These are phyloP conservation scores for Xylaria digitata DNA, from an alignment of 2,329 filamentous ascomycete genomes.

Conservation along the genomic window DNA sequence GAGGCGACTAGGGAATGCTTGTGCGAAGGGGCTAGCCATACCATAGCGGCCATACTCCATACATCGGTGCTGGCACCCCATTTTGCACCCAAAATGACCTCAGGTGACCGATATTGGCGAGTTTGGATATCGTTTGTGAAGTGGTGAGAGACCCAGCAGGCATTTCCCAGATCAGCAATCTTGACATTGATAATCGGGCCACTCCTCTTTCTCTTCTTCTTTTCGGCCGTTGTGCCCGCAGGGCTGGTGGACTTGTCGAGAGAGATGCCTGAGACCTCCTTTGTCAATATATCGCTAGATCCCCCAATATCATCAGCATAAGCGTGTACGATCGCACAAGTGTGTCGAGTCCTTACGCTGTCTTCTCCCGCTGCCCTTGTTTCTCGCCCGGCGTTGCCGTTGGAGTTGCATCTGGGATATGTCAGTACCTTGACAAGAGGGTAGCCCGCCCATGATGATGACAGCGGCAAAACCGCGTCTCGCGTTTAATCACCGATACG, in stretches of 20 bases:
- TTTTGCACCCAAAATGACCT: constrained; percentile 95
- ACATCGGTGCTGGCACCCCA: constrained; percentile 99
- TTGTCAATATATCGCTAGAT: constrained; percentile 83
- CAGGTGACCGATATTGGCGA: constrained; percentile 93
- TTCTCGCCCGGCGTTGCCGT: constrained; percentile 69
- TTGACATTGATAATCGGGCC: constrained; percentile 89
- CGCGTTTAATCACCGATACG: background rate
- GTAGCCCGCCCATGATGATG: background rate
- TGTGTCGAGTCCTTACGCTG: constrained; percentile 74
- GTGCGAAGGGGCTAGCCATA: constrained; percentile 58
- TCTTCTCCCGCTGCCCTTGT: constrained; percentile 90
- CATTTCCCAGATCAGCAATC: constrained; percentile 97
- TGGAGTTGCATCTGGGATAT: constrained; percentile 52
- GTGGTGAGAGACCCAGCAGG: constrained; percentile 98
- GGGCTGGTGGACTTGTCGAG: constrained; percentile 74
- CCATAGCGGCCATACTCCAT: constrained; percentile 99
- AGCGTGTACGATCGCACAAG: background rate
- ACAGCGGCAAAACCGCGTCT: background rate
- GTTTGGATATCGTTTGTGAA: constrained; percentile 99
- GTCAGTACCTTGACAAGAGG: constrained; percentile 43
- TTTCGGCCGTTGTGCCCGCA: constrained; percentile 63
- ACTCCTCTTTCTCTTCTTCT: constrained; percentile 72
- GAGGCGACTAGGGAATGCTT: background rate
- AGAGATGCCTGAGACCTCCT: constrained; percentile 94
- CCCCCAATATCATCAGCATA: constrained; percentile 24